Evolutionary conservation across 768 basidiomycete genomes (phyloP), one percentile per base, ranked within the genome.

Genomic region (Phylloporus sp.): DNA sequence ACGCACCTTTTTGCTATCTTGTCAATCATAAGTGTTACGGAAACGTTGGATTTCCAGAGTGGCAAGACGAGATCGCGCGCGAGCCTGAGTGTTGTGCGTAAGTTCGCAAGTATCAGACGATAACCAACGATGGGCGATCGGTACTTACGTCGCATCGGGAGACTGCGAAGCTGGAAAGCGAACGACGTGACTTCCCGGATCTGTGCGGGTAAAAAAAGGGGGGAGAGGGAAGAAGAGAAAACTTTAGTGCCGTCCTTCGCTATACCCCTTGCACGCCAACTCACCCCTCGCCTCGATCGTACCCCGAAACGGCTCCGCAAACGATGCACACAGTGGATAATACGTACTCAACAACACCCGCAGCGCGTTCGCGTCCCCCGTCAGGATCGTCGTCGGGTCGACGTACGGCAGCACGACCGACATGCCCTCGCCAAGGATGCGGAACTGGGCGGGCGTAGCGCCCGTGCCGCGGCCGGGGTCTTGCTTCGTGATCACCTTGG

Each of bases 1-100:
- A 33, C 72, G 10, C 35, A 91, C 94, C 86, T 90, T 69, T 98
- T 98, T 21, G 92, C 90, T 60, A 88, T 88, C 67, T 98, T 99
- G 69, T 98, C 93, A 44, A 96, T 82, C 91, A 98, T 92, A 48
- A 98, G 73, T 1, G 86, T 81, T 42, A 95, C 63, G 0, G 92
- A 95, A 11, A 82, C 80, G 48, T 84, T 85, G 3, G 91, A 92
- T 68, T 90, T 93, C 96, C 95, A 98, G 42, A 98, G 77, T 0
- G 96, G 95, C n/a, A 97, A 69, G n/a, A 86, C 66, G 21, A 98
- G 73, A 42, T 91, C 84, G 54, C 89, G 81, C n/a, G 77, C 71
- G 28, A 91, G 71, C 6, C 86, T 92, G 18, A 26, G 15, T 18
- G 14, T n/a, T 9, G 18, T 7, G 9, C 17, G 14, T 44, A 20